phyloP scores from a whole-genome alignment of 208 protist species.

The Wallacemonas sp. region DNA sequence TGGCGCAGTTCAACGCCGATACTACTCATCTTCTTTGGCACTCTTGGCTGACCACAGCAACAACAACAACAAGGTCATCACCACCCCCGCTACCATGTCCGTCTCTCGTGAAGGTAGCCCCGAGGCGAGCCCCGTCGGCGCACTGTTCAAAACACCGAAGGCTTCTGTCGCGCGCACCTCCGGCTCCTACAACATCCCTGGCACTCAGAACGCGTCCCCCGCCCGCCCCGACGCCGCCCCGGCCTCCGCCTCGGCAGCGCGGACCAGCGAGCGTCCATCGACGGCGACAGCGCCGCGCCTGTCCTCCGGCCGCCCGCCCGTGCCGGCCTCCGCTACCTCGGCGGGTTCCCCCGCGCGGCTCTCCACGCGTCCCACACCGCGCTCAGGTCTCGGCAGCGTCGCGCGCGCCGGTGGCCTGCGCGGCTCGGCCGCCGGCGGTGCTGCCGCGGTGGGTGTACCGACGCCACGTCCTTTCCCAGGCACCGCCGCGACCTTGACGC shows the following conservation, averaged over 20 bases:
- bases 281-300: neutral
- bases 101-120: neutral
- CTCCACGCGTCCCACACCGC: neutral
- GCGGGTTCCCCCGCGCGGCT: neutral
- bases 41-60: neutral
- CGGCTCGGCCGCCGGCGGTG: neutral
- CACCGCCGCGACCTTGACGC: constrained; percentile 7
- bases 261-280: constrained; percentile 1
- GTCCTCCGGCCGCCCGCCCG: constrained; percentile 3
- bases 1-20: neutral
- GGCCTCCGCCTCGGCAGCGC: neutral
- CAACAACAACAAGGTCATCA: too few relatives aligned
- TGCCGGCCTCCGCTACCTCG: neutral
- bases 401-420: neutral
- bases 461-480: neutral
- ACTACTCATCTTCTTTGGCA: neutral
- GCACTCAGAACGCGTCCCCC: neutral
- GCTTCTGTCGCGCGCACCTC: neutral
- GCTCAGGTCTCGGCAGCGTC: constrained; percentile 4
- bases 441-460: neutral
- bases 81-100: too few relatives aligned
- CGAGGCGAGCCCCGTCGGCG: neutral
- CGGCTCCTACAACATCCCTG: constrained; percentile 1
- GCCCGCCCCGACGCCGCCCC: neutral
- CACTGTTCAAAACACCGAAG: constrained; percentile 5